Evolutionary conservation across 2,329 filamentous ascomycete species (phyloP).

Genomic region (Pseudohalonectria lignicola): DNA sequence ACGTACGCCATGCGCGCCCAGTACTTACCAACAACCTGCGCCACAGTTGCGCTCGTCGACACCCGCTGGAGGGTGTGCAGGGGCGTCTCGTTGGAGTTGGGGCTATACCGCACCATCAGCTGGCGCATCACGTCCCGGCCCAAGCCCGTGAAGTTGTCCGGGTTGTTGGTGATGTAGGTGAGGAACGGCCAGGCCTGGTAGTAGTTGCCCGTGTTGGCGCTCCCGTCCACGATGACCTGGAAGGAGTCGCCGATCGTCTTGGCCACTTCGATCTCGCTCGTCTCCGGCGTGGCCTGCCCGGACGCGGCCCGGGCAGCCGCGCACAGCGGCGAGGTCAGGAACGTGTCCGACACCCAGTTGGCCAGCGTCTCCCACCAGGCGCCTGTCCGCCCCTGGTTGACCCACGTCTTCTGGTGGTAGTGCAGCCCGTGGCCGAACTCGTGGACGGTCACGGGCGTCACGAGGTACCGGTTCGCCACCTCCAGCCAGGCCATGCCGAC

Average conservation of each 20-base stretch:
- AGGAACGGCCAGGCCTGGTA: constrained; percentile 42
- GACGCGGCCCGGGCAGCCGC: constrained; percentile 22
- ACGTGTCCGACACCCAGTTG: constrained; percentile 37
- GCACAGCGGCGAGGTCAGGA: constrained; percentile 32
- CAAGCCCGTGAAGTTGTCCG: constrained; percentile 27
- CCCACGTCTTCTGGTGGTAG: constrained; percentile 30
- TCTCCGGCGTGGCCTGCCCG: constrained; percentile 20
- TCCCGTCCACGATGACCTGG: constrained; percentile 36
- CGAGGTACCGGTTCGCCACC: constrained; percentile 26
- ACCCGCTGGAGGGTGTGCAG: constrained; percentile 32
- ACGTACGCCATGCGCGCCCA: constrained; percentile 43
- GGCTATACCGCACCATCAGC: constrained; percentile 29
- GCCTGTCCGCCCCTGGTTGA: constrained; percentile 31
- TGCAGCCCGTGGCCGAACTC: constrained; percentile 38
- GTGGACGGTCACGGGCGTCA: constrained; percentile 31
- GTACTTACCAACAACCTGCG: constrained; percentile 33
- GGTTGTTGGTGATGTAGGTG: constrained; percentile 35
- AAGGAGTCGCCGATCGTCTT: constrained; percentile 35
- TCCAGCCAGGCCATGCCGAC: constrained; percentile 30
- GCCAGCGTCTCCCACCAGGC: constrained; percentile 41
- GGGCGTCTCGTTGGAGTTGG: constrained; percentile 35
- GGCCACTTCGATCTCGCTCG: constrained; percentile 27
- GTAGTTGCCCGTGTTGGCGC: constrained; percentile 29
- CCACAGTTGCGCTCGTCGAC: constrained; percentile 17
- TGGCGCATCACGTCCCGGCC: constrained; percentile 28